phyloP scores from a whole-genome alignment of 2,329 filamentous ascomycete species.

The Diplocarpon mali region DNA sequence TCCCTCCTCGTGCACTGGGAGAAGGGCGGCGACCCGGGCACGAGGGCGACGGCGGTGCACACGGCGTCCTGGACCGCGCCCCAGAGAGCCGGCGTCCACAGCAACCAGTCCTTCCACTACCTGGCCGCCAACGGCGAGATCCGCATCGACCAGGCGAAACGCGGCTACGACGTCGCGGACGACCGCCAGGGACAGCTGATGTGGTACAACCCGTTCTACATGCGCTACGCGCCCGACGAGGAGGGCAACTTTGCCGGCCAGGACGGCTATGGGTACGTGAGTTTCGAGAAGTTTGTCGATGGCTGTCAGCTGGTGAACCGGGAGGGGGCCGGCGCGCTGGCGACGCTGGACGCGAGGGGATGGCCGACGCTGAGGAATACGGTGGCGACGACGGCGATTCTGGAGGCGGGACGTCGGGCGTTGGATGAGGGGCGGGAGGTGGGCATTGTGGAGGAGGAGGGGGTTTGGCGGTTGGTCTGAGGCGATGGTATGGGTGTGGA shows the following conservation, averaged over 20 bases:
- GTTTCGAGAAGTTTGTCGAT: slow-evolving; percentile 93
- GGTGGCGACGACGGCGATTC: slow-evolving; percentile 80
- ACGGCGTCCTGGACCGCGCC: slow-evolving; percentile 93
- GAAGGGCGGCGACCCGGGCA: slow-evolving; percentile 55
- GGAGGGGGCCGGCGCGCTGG: slow-evolving; percentile 57
- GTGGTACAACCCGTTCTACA: slow-evolving; percentile 94
- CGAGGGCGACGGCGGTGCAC: slow-evolving; percentile 77
- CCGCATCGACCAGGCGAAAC: slow-evolving; percentile 83
- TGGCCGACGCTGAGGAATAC: slow-evolving; percentile 83
- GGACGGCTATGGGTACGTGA: slow-evolving; percentile 85
- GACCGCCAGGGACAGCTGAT: slow-evolving; percentile 59
- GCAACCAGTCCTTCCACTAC: slow-evolving; percentile 95
- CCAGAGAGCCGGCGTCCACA: slow-evolving; percentile 87
- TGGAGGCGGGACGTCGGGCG: slow-evolving; percentile 75
- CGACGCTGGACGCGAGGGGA: slow-evolving; percentile 67
- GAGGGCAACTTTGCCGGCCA: slow-evolving; percentile 91
- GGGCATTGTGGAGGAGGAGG: slow-evolving; percentile 56
- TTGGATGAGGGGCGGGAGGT: slow-evolving; percentile 75
- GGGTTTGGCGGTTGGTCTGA: slow-evolving; percentile 52
- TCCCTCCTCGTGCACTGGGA: slow-evolving; percentile 83
- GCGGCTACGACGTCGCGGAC: slow-evolving; percentile 89
- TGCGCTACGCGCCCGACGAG: slow-evolving; percentile 89
- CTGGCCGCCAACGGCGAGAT: slow-evolving; percentile 77
- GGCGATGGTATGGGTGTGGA: not conserved
- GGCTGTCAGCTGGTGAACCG: slow-evolving; percentile 71